Base-by-base conservation (phyloP, 331 rosid genomes). In the Phaseolus coccineus region DNA sequence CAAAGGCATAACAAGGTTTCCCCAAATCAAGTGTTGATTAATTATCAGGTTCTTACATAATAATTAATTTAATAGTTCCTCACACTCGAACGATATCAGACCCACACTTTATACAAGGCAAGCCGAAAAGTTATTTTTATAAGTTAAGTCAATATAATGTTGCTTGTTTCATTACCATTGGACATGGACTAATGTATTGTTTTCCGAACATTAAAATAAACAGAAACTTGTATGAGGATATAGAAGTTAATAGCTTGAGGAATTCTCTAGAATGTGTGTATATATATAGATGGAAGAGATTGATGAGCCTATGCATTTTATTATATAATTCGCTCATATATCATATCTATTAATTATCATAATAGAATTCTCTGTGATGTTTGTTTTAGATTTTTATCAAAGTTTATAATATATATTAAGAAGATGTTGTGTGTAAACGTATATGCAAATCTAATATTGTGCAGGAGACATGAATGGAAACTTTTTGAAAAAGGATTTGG, bases 21-120 rank as follows among this genome's bases (percentile, higher is more conserved):
- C 74, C 10, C 47, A 69, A 52, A 66, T 66, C 15, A 39, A 73
- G 80, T 73, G 73, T 77, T 83, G 39, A 39, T 67, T 73, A 42
- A 58, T 62, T 63, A 64, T 71, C 46, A 80, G 16, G 25, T 71
- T 16, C 57, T 56, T 59, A 44, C 53, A 66, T 67, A 39, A 58
- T 7, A 78, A 28, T 37, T 65, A 74, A 77, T 79, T 74, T 75
- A 79, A 66, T 64, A 70, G 79, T 70, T 75, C 77, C 19, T 64
- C 57, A 44, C 9, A 53, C 71, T 57, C 33, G 47, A 10, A 69
- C 86, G 53, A 66, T 14, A 52, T 51, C 76, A 70, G 62, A 31
- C 69, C 64, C 66, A 76, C 79, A 15, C 52, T 75, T 24, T 35
- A 58, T 58, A 28, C 46, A 82, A 73, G 73, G 40, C 74, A 67